phyloP scores from a whole-genome alignment of 202 grass and related monocot species.

The Brachypodium distachyon region DNA sequence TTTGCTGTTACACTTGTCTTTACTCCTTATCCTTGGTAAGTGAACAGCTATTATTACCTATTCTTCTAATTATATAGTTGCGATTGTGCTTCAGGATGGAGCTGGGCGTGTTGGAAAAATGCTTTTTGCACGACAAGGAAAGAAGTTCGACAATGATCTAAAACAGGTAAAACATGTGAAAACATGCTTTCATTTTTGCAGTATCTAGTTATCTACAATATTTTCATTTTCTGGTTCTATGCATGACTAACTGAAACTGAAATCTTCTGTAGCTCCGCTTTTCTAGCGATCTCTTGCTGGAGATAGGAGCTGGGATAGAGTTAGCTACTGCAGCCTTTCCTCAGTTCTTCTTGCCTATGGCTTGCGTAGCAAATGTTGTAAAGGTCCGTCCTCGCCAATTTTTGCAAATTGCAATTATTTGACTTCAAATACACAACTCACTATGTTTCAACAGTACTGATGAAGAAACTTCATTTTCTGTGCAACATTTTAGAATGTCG shows the following conservation, averaged over 20 bases:
- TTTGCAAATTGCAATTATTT: constrained; percentile 2
- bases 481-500: constrained; percentile 63
- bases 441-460: constrained; percentile 18
- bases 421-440: background rate
- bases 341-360: constrained; percentile 96
- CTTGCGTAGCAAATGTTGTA: constrained; percentile 86
- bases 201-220: background rate
- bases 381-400: constrained; percentile 44
- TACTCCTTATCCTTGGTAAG: background rate
- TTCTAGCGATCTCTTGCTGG: constrained; percentile 88
- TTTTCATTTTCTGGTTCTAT: constrained; percentile 8
- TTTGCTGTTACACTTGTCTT: background rate
- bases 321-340: constrained; percentile 85
- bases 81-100: constrained; percentile 56
- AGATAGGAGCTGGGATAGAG: constrained; percentile 96
- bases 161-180: constrained; percentile 66
- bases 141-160: constrained; percentile 97
- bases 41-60: background rate
- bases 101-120: constrained; percentile 98
- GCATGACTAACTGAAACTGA: background rate
- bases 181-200: background rate
- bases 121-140: constrained; percentile 98
- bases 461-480: constrained; percentile 6
- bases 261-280: constrained; percentile 63
- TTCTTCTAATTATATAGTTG: background rate